Percentiles rank a stretch among this genome's conserved stretches.
Conservation (phyloP, 2,329 filamentous ascomycete species). For the Sclerotiophoma versabilis region DNA sequence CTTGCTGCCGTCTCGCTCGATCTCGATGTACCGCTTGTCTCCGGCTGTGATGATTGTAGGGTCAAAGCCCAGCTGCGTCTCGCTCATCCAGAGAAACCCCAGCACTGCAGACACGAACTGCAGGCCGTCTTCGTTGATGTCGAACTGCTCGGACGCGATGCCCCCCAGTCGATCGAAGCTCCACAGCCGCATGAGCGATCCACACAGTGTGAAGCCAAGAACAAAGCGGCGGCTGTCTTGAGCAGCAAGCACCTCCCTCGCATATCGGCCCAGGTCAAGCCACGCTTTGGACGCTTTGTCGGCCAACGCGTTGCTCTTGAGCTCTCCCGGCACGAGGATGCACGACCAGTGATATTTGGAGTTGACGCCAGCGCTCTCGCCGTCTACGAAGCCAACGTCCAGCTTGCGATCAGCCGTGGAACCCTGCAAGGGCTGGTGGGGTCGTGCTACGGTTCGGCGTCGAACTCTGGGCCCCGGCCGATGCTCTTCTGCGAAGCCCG, state of each 20-base stretch:
- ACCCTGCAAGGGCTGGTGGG: conserved; percentile 26
- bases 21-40: conserved; percentile 50
- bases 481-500: conserved; percentile 24
- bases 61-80: conserved; percentile 55
- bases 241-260: no score
- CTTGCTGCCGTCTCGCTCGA: conserved; percentile 43
- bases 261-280: conserved; percentile 53
- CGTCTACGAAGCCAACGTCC: conserved; percentile 34
- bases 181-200: conserved; percentile 55
- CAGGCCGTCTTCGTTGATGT: conserved; percentile 54
- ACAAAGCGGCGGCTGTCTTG: no score
- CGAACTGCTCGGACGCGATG: conserved; percentile 54
- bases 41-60: conserved; percentile 49
- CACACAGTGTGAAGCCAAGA: conserved; percentile 57
- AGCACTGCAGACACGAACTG: conserved; percentile 53
- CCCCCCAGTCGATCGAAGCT: conserved; percentile 55
- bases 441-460: conserved; percentile 26
- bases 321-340: conserved; percentile 42
- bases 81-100: conserved; percentile 53
- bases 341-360: conserved; percentile 11
- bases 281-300: conserved; percentile 37
- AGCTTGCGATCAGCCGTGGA: conserved; percentile 36
- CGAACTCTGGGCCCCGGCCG: conserved; percentile 14
- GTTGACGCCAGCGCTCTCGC: conserved; percentile 23
- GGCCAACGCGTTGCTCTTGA: conserved; percentile 53